These are phyloP conservation scores for Tetraselmis chui DNA, from an alignment of 139 green algal genomes.

Conservation along the genomic window DNA sequence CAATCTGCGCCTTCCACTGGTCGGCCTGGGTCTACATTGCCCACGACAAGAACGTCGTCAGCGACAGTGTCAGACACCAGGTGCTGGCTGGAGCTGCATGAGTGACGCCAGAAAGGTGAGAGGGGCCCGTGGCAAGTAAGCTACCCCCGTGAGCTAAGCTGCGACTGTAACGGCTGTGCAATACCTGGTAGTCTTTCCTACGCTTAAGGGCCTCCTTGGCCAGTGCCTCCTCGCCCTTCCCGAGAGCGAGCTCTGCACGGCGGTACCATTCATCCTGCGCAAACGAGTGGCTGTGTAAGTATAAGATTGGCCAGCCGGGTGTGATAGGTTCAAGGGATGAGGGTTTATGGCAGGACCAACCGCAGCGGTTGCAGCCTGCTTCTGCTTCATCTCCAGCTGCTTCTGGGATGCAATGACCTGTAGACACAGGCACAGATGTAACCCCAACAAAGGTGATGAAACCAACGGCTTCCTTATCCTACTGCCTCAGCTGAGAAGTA, in stretches of 20 bases:
- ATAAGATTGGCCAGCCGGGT: too few species aligned
- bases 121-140: too few species aligned
- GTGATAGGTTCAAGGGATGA: background rate
- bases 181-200: constrained; percentile 76
- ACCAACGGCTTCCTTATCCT: too few species aligned
- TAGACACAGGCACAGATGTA: background rate
- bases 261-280: constrained; percentile 77
- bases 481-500: too few species aligned
- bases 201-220: constrained; percentile 89
- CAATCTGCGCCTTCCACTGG: constrained; percentile 76
- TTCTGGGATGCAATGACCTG: constrained; percentile 95
- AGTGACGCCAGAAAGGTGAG: too few species aligned
- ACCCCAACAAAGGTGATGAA: background rate
- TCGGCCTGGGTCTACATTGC: constrained; percentile 72
- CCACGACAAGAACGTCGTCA: too few species aligned
- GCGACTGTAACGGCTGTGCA: too few species aligned
- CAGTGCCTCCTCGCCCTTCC: constrained; percentile 93
- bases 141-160: too few species aligned
- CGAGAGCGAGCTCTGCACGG: constrained; percentile 89
- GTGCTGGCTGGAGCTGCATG: too few species aligned
- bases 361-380: constrained; percentile 65
- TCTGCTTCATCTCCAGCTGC: constrained; percentile 93
- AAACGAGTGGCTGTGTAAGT: too few species aligned
- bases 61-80: too few species aligned
- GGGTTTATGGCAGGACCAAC: constrained; percentile 28